Evolutionary conservation across 192 early-diverging fungal species (phyloP), one percentile per base, ranked within the genome.

Genomic region (Cladochytrium replicatum): DNA sequence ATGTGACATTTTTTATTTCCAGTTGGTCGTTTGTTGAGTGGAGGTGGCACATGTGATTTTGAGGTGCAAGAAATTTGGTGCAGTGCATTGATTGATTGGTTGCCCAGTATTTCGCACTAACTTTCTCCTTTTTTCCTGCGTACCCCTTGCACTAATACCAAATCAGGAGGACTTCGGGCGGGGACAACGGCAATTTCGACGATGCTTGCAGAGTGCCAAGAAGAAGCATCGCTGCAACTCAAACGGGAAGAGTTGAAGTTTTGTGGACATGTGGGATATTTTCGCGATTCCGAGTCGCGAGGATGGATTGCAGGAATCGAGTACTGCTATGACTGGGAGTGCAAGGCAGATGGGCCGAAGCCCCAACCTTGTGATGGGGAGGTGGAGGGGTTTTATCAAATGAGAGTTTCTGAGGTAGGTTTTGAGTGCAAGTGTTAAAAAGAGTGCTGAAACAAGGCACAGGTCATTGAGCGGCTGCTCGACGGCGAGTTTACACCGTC

Each of bases 291-390:
- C n/a, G 15, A 28, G 21, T 52, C 78, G 77, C 22, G 62, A 58
- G 46, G 63, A 63, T 55, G 84, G 85, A 25, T 63, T 48, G 91
- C 91, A 2, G 88, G 89, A 56, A 88, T 83, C 1, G 83, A 97
- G 58, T 91, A 72, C 61, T 59, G 88, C 4, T 97, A 82, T 58
- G 95, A 99, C 53, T 48, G 96, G 9, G 77, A 85, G 49, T 48
- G 95, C 19, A 77, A 80, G 1, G 3, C 19, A 1, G 72, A 75
- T 44, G 41, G 45, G 22, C 89, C 89, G 4, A 40, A 50, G 5
- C n/a, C n/a, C n/a, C n/a, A n/a, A n/a, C 84, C 88, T 0, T 68
- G 70, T 2, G 94, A 97, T 50, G 87, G 82, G 6, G 94, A 97
- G 60, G 94, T 93, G 2, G 72, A 87, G 38, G 64, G 61, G 28